Base-by-base conservation (phyloP, 306 rosid species). In the Sophora flavescens region DNA sequence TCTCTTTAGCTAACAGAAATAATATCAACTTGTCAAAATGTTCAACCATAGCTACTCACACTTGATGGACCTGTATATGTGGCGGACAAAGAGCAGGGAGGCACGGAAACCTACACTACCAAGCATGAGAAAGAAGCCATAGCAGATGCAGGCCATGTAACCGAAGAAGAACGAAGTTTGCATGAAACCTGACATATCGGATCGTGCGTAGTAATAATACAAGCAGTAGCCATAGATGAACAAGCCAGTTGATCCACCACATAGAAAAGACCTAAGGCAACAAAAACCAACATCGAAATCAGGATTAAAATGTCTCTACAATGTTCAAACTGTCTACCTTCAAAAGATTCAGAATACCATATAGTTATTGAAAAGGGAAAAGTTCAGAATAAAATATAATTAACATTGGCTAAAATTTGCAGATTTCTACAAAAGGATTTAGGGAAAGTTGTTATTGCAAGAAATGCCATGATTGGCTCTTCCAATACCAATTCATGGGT, bases 81-180 rank as follows among this genome's bases (percentile, higher is more conserved):
- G 98, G 54, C 97, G 94, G 71, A 94, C 96, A 84, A 94, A 94
- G 82, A 94, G 84, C 80, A 94, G 72, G 28, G 97, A 88, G 15
- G 98, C 97, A 9, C 98, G 97, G 54, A 94, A 94, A 65, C 98
- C 98, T 6, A 94, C 88, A 4, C 89, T 85, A 53, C 98, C 98
- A 10, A 94, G 98, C 98, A 94, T 91, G 78, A 94, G 96, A 63
- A 94, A 94, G 90, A 94, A 94, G 66, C 97, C 98, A 74, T 91
- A 94, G 89, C 98, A 94, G 86, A 94, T 91, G 93, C 98, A 94
- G 42, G 94, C 94, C 98, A 94, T 94, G 88, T 94, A 94, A 16
- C 98, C 98, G 3, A 94, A 94, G 95, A 94, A 94, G 89, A 94
- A 94, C 0, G 98, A 91, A 32, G 96, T 94, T 61, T 94, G 98